phyloP scores from a whole-genome alignment of 306 rosid genomes.

The Gillenia trifoliata region DNA sequence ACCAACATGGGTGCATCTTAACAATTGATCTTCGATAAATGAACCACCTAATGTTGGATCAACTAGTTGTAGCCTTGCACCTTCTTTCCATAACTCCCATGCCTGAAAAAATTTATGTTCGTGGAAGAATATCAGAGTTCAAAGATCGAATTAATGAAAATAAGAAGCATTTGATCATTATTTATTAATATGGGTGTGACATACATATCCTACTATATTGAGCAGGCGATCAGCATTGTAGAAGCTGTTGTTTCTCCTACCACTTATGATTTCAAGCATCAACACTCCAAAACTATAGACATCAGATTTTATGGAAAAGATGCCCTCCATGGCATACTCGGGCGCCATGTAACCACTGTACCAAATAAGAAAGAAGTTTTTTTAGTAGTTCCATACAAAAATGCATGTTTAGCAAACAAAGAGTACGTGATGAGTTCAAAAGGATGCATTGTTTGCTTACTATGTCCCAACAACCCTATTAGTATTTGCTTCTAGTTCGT shows the following conservation, averaged over 20 bases:
- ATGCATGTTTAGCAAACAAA: neutral
- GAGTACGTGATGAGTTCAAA: neutral
- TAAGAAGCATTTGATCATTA: too few relatives aligned
- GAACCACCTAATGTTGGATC: neutral
- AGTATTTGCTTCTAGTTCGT: constrained; percentile 3
- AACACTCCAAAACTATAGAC: constrained; percentile 8
- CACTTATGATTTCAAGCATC: neutral
- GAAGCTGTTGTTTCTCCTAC: neutral
- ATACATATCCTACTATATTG: neutral
- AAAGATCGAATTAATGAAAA: neutral
- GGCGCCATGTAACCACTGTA: constrained; percentile 23
- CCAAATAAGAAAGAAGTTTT: neutral
- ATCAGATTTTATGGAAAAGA: neutral
- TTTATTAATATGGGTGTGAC: too few relatives aligned
- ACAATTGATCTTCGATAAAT: neutral
- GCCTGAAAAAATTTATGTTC: too few relatives aligned
- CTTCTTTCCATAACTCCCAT: constrained; percentile 8
- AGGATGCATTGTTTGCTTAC: neutral
- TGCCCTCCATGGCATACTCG: neutral
- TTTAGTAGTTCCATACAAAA: neutral
- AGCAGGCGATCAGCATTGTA: neutral
- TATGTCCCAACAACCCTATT: constrained; percentile 5
- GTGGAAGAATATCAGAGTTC: too few relatives aligned
- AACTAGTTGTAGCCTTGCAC: neutral
- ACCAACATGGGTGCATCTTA: constrained; percentile 8